Evolutionary conservation across 768 basidiomycete species (phyloP), one percentile per base, ranked within the genome.

Genomic region (Harrya chromipes): DNA sequence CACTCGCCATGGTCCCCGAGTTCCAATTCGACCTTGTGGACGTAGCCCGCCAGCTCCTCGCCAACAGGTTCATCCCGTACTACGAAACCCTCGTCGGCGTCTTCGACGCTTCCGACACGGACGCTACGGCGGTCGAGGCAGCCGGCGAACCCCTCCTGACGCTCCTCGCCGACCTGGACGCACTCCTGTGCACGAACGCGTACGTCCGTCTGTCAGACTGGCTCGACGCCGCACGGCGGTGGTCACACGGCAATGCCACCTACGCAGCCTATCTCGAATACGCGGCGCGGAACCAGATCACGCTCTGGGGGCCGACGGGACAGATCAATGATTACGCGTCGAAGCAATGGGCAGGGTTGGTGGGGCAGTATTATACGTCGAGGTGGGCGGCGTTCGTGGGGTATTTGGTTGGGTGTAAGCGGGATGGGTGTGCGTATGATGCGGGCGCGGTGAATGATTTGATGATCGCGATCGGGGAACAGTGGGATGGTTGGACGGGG

Each of bases 251-350:
- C 11, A 61, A 72, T 34, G 47, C 46, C 41, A 54, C 66, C n/a
- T 72, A 71, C 45, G 68, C 62, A 0, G 54, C 55, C 21, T 72
- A 69, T 49, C 62, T 74, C 21, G 71, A 69, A 50, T 72, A 71
- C 47, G 62, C 67, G 40, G 70, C 73, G 16, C 60, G 72, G 19
- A 74, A 73, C 54, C 73, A 74, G 57, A 64, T 74, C 55, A 74
- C 72, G 26, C 69, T 74, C 23, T 74, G 73, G 72, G 73, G 73
- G 20, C 72, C 71, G 4, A 62, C 60, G 16, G 71, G 73, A 14
- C 57, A 74, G 60, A 72, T 70, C 64, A 66, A 69, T 46, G 73
- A 73, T 50, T 74, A 74, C 41, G 73, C 72, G 19, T 72, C 72
- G n/a, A 74, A 74, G 47, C 69, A 70, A 52, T 73, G 72, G 72